Percentiles rank a stretch among this genome's conserved stretches.
Conservation (phyloP, 805 yeast species). For the Ogataea henricii region DNA sequence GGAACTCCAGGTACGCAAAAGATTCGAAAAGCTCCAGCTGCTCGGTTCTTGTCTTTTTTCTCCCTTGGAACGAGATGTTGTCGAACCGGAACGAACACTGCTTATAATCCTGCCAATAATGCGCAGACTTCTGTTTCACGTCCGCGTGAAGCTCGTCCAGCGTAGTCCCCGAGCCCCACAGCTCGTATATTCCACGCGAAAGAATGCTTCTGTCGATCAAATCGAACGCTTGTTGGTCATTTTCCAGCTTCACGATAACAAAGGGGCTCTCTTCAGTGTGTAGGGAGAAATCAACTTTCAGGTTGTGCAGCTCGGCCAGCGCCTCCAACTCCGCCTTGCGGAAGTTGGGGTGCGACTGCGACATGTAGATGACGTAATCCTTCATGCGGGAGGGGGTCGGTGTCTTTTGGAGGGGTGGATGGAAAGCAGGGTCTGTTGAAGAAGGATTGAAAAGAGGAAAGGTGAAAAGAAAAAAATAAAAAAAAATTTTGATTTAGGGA, state of each 20-base stretch:
- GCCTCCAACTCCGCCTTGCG: constrained; percentile 83
- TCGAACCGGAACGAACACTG: constrained; percentile 75
- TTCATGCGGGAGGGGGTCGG: constrained; percentile 37
- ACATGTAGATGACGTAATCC: constrained; percentile 76
- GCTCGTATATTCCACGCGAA: constrained; percentile 74
- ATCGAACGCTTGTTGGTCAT: constrained; percentile 65
- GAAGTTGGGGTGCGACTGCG: constrained; percentile 80
- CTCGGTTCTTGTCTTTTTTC: constrained; percentile 48
- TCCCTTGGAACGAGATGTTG: constrained; percentile 73
- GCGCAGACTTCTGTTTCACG: constrained; percentile 37
- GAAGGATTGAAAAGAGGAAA: background rate
- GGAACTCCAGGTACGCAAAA: constrained; percentile 66
- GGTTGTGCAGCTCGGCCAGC: constrained; percentile 62
- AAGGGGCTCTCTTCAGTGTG: constrained; percentile 71
- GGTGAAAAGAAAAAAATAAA: background rate
- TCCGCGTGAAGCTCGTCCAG: constrained; percentile 59
- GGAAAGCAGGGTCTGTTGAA: background rate
- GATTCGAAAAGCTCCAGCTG: constrained; percentile 68
- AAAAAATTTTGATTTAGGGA: background rate
- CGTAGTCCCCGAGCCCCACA: constrained; percentile 73
- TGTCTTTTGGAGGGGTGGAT: background rate
- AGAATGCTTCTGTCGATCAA: constrained; percentile 70
- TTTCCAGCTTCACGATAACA: constrained; percentile 61
- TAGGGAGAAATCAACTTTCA: constrained; percentile 58
- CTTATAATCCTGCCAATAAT: constrained; percentile 39